These are phyloP conservation scores for Mycena chlorophos DNA, from an alignment of 768 basidiomycete species.

Conservation along the genomic window DNA sequence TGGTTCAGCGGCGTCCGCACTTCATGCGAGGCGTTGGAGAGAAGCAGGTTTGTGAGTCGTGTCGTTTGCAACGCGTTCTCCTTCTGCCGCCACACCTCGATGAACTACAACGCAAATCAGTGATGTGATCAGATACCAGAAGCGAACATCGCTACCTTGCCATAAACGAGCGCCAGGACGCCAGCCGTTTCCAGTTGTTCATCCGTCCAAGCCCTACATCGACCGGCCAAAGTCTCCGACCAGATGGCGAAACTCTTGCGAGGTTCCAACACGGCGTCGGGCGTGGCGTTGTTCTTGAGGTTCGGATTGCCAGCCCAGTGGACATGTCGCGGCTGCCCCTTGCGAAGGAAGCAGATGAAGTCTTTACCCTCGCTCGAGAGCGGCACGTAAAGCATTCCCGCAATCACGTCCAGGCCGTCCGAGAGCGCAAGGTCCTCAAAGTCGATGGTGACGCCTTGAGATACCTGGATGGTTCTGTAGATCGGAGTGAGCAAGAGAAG, in stretches of 20 bases:
- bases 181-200: constrained; percentile 83
- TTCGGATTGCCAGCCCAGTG: constrained; percentile 80
- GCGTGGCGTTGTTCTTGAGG: constrained; percentile 40
- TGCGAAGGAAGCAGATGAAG: constrained; percentile 80
- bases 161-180: constrained; percentile 76
- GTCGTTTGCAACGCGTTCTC: constrained; percentile 71
- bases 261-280: constrained; percentile 57
- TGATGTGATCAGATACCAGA: neutral
- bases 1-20: constrained; percentile 79
- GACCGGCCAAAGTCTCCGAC: constrained; percentile 71
- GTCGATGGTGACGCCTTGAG: constrained; percentile 65
- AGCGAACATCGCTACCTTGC: constrained; percentile 46
- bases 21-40: constrained; percentile 85
- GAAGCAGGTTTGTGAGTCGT: constrained; percentile 68
- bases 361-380: constrained; percentile 71
- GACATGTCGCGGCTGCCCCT: constrained; percentile 68
- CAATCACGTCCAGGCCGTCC: constrained; percentile 59
- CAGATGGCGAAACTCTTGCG: constrained; percentile 79
- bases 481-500: no score
- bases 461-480: constrained; percentile 64
- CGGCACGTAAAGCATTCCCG: constrained; percentile 75
- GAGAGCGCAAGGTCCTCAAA: constrained; percentile 62
- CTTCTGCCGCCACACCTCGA: constrained; percentile 84
- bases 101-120: constrained; percentile 53
- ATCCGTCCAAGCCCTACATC: constrained; percentile 73